Conservation (phyloP, 768 basidiomycete genomes). For the Cyclocybe cylindracea region DNA sequence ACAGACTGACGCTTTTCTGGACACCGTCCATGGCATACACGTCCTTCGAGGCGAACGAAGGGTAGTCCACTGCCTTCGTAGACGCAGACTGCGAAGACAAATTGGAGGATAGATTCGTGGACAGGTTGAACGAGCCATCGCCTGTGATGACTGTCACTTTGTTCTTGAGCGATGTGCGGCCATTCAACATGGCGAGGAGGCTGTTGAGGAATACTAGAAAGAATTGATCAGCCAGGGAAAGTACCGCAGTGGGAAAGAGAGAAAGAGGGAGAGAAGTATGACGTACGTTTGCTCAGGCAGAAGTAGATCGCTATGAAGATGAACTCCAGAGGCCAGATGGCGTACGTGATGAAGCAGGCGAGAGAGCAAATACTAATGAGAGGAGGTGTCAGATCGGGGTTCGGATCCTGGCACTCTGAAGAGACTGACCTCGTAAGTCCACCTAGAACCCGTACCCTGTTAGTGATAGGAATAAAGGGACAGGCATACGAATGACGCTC, state of each 20-base stretch:
- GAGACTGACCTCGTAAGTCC: constrained; percentile 31
- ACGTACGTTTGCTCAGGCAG: constrained; percentile 44
- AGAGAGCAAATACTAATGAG: constrained; percentile 25
- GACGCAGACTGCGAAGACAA: constrained; percentile 1
- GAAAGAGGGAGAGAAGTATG: not conserved
- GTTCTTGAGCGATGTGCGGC: constrained; percentile 21
- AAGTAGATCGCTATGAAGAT: constrained; percentile 49
- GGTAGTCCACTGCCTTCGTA: constrained; percentile 10
- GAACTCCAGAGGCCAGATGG: constrained; percentile 44
- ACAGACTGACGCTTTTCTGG: not conserved
- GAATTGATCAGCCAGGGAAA: not conserved
- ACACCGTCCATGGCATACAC: not conserved
- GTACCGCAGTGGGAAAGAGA: not conserved
- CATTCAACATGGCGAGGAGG: constrained; percentile 32
- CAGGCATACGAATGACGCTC: constrained; percentile 12
- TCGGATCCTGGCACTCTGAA: not conserved
- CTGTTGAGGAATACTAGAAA: constrained; percentile 32
- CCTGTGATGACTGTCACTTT: constrained; percentile 13
- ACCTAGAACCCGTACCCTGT: constrained; percentile 16
- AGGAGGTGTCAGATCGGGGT: not conserved
- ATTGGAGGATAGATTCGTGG: too few relatives aligned
- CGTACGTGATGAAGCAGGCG: constrained; percentile 33
- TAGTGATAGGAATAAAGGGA: not conserved
- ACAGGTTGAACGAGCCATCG: constrained; percentile 5
- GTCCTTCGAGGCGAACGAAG: not conserved